Base-by-base conservation (phyloP, 495 filamentous ascomycete genomes). In the Aspergillus steynii region DNA sequence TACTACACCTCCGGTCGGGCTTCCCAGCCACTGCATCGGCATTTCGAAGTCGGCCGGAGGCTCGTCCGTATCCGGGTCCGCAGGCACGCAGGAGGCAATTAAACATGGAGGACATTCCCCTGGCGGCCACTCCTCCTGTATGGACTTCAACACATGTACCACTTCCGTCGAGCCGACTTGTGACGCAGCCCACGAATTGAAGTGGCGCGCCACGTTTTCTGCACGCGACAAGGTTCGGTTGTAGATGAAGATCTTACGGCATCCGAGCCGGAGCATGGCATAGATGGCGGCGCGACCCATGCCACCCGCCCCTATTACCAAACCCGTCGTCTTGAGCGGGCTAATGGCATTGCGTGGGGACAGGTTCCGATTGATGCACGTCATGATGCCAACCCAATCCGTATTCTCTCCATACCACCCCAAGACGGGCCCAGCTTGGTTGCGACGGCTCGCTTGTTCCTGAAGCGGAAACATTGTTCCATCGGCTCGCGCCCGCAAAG, bases 401-500 rank as follows among this genome's bases (percentile, higher is more conserved):
- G 90, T 95, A 68, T 95, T 95, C 57, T 93, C 90, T 6, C 91
- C 91, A 62, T 91, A 93, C 63, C 92, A 88, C 4, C 83, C 87
- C 53, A 81, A 68, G 4, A 90, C 82, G 1, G 81, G 74, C 0
- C 90, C 90, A 4, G 86, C 79, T 65, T 83, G 85, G 71, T 88
- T 88, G 29, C 88, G 81, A 28, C 87, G 82, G 65, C 83, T 85
- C 45, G 86, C 83, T 50, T 88, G 77, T 27, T 80, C 70, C 20
- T 85, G 80, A 48, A 91, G 82, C n/a, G 87, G 82, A 28, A 88
- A 80, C 55, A 91, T 86, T 3, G 77, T 83, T 29, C 84, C 86
- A 64, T 88, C 81, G 5, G 82, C 76, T 6, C 83, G 72, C 1
- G 85, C 84, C 20, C 90, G 83, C 2, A 93, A 76, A 0, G 91